Conservation (phyloP, 352 stramenopile species). For the Pythium dissotocum region DNA sequence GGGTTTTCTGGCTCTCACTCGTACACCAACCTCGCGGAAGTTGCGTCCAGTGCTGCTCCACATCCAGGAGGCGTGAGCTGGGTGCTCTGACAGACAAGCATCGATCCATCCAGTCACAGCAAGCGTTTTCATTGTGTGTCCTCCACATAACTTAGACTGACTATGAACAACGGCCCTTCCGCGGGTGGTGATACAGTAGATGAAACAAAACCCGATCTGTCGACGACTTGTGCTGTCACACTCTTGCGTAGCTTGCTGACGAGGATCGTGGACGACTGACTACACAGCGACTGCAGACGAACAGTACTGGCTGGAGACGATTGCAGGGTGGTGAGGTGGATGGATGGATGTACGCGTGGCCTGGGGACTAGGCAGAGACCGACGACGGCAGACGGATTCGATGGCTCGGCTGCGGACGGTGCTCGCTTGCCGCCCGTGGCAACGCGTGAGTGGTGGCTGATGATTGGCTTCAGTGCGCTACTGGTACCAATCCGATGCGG, state of each 20-base stretch:
- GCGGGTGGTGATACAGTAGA: conserved; percentile 7
- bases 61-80: conserved; percentile 16
- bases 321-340: neutral
- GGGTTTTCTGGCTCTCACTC: conserved; percentile 45
- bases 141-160: conserved; percentile 32
- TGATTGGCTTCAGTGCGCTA: neutral
- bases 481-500: neutral
- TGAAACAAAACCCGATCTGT: conserved; percentile 29
- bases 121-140: conserved; percentile 15
- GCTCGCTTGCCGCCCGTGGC: neutral
- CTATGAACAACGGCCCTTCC: conserved; percentile 26
- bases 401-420: neutral
- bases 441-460: neutral
- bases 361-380: neutral
- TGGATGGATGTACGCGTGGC: neutral
- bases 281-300: neutral
- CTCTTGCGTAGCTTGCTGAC: conserved; percentile 6
- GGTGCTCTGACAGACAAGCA: neutral
- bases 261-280: conserved; percentile 4
- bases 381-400: neutral
- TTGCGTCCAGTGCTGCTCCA: conserved; percentile 43
- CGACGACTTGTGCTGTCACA: conserved; percentile 1
- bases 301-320: neutral
- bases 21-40: conserved; percentile 47
- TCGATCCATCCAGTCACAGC: neutral